A percentile compares a stretch with the other conserved stretches of the same genome.
Conservation (phyloP, 139 green algal species). For the Closterium sp. region DNA sequence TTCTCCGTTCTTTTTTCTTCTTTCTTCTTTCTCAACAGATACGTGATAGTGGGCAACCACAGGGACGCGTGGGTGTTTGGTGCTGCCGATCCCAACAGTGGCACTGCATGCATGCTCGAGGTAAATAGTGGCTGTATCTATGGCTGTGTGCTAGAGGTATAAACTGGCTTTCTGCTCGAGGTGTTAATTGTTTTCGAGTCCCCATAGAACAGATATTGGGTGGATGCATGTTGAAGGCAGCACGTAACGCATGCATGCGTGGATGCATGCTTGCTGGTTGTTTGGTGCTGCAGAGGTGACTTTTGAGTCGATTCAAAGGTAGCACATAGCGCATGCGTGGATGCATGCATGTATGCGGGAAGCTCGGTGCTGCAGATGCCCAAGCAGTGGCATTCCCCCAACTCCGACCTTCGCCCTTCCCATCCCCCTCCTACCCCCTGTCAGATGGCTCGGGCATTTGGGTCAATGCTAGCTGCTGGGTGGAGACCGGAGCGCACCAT, state of each 20-base stretch:
- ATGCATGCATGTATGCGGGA: not conserved
- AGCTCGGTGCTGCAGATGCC: no score
- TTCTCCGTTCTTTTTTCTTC: no score
- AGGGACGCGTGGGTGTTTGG: constrained; percentile 51
- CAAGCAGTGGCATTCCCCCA: not conserved
- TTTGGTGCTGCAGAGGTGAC: no score
- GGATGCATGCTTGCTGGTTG: not conserved
- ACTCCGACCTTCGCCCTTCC: not conserved
- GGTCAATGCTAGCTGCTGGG: not conserved
- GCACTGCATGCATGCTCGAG: constrained; percentile 41
- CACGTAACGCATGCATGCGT: not conserved
- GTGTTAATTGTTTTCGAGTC: no score
- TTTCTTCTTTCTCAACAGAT: no score
- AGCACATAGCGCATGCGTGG: no score
- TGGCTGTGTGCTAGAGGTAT: not conserved
- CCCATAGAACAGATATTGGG: no score
- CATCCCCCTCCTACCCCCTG: not conserved
- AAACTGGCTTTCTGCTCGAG: no score
- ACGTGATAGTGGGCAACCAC: constrained; percentile 54
- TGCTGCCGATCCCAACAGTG: constrained; percentile 49
- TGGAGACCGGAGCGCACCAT: constrained; percentile 44
- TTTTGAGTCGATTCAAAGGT: no score
- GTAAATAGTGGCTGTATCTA: not conserved
- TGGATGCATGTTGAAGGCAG: no score
- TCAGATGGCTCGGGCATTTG: not conserved